Percentiles rank a stretch among this genome's conserved stretches.
Evolutionary conservation across 768 basidiomycete species (phyloP).

Genomic region (Mycena belliarum): DNA sequence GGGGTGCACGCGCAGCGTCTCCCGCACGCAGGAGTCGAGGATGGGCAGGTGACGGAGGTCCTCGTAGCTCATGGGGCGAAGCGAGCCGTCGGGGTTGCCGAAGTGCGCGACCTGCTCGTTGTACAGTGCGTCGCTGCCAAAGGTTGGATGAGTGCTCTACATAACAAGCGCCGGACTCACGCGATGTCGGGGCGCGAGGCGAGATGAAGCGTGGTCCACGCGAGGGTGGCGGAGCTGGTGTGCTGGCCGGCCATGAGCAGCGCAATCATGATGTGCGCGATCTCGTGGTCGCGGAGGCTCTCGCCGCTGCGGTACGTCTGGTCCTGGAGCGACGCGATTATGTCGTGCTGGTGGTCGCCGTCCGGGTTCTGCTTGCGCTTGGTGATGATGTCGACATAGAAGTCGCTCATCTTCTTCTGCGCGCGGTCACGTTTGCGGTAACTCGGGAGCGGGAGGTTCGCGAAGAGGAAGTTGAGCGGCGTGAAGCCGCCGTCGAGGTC

Average conservation of each 20-base stretch:
- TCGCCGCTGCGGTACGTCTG: slow-evolving; percentile 85
- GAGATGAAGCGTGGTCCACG: slow-evolving; percentile 89
- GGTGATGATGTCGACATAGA: slow-evolving; percentile 85
- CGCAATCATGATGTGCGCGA: slow-evolving; percentile 98
- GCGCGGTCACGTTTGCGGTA: slow-evolving; percentile 89
- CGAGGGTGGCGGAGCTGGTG: slow-evolving; percentile 89
- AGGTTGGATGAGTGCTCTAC: too few relatives aligned
- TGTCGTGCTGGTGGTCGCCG: slow-evolving; percentile 76
- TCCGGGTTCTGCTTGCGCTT: slow-evolving; percentile 59
- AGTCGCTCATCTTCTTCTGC: slow-evolving; percentile 90
- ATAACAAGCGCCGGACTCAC: slow-evolving; percentile 25
- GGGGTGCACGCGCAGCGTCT: slow-evolving; percentile 90
- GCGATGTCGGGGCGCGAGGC: slow-evolving; percentile 73
- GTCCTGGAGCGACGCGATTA: slow-evolving; percentile 85
- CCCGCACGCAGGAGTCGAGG: slow-evolving; percentile 88
- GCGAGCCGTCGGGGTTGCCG: slow-evolving; percentile 73
- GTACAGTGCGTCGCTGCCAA: slow-evolving; percentile 67
- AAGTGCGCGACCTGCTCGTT: slow-evolving; percentile 87
- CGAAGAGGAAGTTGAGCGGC: slow-evolving; percentile 93
- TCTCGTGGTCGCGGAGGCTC: slow-evolving; percentile 80
- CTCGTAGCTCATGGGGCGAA: slow-evolving; percentile 83
- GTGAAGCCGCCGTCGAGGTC: slow-evolving; percentile 97
- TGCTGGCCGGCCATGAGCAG: slow-evolving; percentile 99
- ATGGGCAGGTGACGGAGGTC: slow-evolving; percentile 81
- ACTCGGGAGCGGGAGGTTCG: slow-evolving; percentile 86